Evolutionary conservation across 2,329 filamentous ascomycete species (phyloP).

Genomic region (Ceratocystis harringtonii): DNA sequence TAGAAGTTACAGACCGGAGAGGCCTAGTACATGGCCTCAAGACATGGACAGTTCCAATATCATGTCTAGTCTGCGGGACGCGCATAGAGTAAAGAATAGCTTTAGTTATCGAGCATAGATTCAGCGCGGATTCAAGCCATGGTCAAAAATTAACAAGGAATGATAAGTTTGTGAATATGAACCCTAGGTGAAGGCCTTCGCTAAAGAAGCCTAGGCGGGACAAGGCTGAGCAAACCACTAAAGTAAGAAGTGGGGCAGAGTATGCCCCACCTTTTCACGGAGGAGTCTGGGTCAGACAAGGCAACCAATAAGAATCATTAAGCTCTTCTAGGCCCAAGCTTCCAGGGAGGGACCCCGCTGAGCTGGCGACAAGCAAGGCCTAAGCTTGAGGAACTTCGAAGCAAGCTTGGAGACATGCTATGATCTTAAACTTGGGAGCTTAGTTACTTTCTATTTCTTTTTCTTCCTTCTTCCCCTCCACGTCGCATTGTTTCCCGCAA

Average conservation of each 20-base stretch:
- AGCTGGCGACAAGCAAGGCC: neutral
- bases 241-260: neutral
- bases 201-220: neutral
- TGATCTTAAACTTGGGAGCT: neutral
- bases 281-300: conserved; percentile 6
- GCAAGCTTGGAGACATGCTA: neutral
- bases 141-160: neutral
- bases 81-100: conserved; percentile 26
- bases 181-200: neutral
- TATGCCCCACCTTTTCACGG: conserved; percentile 13
- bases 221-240: neutral
- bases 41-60: conserved; percentile 37
- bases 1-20: conserved; percentile 39
- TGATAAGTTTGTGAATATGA: neutral
- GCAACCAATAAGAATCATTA: conserved; percentile 9
- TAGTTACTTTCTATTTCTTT: neutral
- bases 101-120: neutral
- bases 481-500: neutral
- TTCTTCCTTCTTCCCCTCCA: neutral
- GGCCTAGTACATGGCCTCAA: conserved; percentile 35
- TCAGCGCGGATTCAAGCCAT: neutral
- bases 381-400: neutral
- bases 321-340: neutral
- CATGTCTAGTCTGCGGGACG: conserved; percentile 37
- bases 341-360: conserved; percentile 12